Conservation (phyloP, 2,329 filamentous ascomycete species). For the Monosporascus sp. region DNA sequence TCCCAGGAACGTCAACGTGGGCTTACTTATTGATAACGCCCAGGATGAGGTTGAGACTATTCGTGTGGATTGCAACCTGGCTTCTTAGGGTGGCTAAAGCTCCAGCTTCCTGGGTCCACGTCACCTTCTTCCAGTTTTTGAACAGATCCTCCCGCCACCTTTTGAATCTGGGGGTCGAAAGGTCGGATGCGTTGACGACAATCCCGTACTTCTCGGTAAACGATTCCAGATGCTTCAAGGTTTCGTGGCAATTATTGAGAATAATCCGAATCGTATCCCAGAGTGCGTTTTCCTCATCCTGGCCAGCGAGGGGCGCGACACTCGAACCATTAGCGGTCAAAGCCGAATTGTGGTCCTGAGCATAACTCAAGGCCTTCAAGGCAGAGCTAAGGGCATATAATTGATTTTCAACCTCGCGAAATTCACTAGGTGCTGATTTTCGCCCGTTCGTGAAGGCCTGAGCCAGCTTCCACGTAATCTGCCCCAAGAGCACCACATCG, state of each 20-base stretch:
- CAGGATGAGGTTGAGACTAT: conserved; percentile 18
- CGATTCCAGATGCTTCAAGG: conserved; percentile 13
- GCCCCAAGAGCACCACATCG: conserved; percentile 22
- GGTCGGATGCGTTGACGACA: conserved; percentile 4
- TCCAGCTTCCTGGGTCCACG: conserved; percentile 24
- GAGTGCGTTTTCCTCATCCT: too few relatives aligned
- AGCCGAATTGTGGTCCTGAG: background rate
- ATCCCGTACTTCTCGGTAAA: conserved; percentile 15
- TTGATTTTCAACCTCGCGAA: conserved; percentile 25
- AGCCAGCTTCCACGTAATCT: conserved; percentile 21
- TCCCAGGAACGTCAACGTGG: too few relatives aligned
- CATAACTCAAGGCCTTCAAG: conserved; percentile 14
- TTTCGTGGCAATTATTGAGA: conserved; percentile 11
- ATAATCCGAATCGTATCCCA: conserved; percentile 8
- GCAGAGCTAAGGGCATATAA: conserved; percentile 22
- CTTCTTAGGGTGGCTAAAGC: conserved; percentile 16
- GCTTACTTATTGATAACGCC: conserved; percentile 12
- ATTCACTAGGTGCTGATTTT: conserved; percentile 24
- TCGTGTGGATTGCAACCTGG: conserved; percentile 18
- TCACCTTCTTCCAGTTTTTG: conserved; percentile 24
- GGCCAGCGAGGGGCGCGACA: too few relatives aligned
- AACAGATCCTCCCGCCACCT: conserved; percentile 16
- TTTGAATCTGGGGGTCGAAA: conserved; percentile 2
- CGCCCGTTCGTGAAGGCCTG: conserved; percentile 24
- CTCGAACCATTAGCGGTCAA: too few relatives aligned